phyloP scores from a whole-genome alignment of 805 yeast genomes.

The Saccharomycopsis babjevae region DNA sequence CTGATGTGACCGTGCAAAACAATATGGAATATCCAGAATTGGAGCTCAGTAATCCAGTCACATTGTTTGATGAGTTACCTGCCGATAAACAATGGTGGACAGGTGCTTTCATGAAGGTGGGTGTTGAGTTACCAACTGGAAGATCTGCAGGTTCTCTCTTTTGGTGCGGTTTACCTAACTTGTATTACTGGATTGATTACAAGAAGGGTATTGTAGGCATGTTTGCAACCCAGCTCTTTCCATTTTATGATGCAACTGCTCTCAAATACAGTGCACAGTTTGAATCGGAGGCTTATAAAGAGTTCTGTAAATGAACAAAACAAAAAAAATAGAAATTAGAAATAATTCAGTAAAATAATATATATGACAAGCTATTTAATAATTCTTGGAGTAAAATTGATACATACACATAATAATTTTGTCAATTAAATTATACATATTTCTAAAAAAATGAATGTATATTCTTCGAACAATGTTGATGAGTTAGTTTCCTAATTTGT shows the following conservation, averaged over 20 bases:
- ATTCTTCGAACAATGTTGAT: background rate
- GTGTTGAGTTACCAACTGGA: slow-evolving; percentile 26
- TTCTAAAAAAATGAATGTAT: no score
- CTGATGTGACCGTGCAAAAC: slow-evolving; percentile 17
- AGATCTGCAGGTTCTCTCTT: slow-evolving; percentile 26
- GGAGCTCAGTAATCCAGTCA: slow-evolving; percentile 16
- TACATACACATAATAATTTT: no score
- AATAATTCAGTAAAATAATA: background rate
- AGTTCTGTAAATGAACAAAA: background rate
- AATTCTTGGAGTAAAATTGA: no score
- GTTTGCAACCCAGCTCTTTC: slow-evolving; percentile 30
- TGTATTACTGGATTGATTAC: slow-evolving; percentile 32
- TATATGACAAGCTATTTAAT: no score
- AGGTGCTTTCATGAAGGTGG: slow-evolving; percentile 21
- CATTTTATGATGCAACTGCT: slow-evolving; percentile 23
- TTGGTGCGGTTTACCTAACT: slow-evolving; percentile 34
- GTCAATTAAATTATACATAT: no score
- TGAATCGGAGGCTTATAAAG: slow-evolving; percentile 17
- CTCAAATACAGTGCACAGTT: slow-evolving; percentile 16
- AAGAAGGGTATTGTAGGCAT: slow-evolving; percentile 29
- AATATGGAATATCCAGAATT: slow-evolving; percentile 19
- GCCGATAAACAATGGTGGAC: slow-evolving; percentile 21
- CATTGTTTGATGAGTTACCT: slow-evolving; percentile 16
- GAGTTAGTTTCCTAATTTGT: background rate
- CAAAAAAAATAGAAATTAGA: background rate